Conservation (phyloP, 108 stramenopile genomes). For the Fragilariopsis cylindrus region DNA sequence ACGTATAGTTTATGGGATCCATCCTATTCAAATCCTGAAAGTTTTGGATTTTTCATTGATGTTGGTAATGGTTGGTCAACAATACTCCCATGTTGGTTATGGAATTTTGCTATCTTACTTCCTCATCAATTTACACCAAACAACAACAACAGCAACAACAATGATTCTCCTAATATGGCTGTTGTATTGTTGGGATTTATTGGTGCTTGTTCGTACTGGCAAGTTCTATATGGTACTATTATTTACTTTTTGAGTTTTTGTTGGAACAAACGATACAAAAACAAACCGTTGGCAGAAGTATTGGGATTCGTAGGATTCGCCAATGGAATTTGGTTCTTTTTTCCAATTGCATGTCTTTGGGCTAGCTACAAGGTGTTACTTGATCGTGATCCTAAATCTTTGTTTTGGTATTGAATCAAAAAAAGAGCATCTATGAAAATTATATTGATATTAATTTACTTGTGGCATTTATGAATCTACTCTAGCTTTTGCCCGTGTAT, state of each 20-base stretch:
- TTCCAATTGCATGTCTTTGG: constrained; percentile 65
- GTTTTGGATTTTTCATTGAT: constrained; percentile 88
- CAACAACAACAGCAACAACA: neutral
- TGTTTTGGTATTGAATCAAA: constrained; percentile 39
- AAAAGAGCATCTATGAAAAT: neutral
- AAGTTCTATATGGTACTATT: constrained; percentile 80
- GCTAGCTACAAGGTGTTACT: constrained; percentile 57
- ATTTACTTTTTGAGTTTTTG: constrained; percentile 74
- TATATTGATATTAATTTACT: too few relatives aligned
- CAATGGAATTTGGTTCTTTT: constrained; percentile 79
- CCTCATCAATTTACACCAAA: constrained; percentile 36
- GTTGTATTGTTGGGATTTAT: constrained; percentile 55
- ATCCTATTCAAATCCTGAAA: constrained; percentile 81
- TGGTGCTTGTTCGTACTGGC: constrained; percentile 71
- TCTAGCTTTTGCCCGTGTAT: too few relatives aligned
- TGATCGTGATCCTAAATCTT: constrained; percentile 52
- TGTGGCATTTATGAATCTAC: too few relatives aligned
- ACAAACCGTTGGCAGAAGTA: constrained; percentile 49
- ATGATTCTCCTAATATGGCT: neutral
- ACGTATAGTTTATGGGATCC: constrained; percentile 83
- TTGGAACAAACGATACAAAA: constrained; percentile 67
- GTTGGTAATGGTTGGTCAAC: constrained; percentile 84
- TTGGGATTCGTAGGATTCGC: constrained; percentile 70
- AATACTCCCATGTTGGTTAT: constrained; percentile 66
- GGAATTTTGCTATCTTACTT: constrained; percentile 67